These are phyloP conservation scores for Bacterosira constricta DNA, from an alignment of 108 stramenopile species.

Conservation along the genomic window DNA sequence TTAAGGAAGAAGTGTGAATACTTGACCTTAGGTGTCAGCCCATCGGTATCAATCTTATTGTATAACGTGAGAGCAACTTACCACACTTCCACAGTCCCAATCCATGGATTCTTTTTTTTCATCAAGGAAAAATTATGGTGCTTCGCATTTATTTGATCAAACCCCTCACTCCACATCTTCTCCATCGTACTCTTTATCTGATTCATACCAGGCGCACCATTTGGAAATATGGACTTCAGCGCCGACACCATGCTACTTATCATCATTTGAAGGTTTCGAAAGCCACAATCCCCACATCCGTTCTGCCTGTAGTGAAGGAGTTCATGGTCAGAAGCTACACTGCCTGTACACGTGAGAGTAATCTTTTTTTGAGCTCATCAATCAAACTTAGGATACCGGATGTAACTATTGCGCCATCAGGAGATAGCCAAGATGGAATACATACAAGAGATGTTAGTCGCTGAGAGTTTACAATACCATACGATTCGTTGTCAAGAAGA, in stretches of 20 bases:
- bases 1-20: too few relatives aligned
- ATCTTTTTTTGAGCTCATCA: background rate
- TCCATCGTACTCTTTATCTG: constrained; percentile 64
- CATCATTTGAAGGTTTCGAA: constrained; percentile 83
- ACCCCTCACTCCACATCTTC: constrained; percentile 68
- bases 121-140: constrained; percentile 60
- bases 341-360: constrained; percentile 1
- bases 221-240: constrained; percentile 34
- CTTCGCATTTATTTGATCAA: constrained; percentile 65
- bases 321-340: constrained; percentile 7
- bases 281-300: constrained; percentile 84
- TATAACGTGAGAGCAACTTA: too few relatives aligned
- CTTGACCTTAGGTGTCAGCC: too few relatives aligned
- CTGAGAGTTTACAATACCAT: too few relatives aligned
- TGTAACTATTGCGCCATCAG: constrained; percentile 25
- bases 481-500: too few relatives aligned
- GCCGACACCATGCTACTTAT: constrained; percentile 58
- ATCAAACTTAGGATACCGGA: constrained; percentile 5
- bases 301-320: constrained; percentile 54
- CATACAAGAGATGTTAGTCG: too few relatives aligned
- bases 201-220: constrained; percentile 54
- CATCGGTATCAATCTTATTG: too few relatives aligned
- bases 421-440: too few relatives aligned
- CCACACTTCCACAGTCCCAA: constrained; percentile 84
- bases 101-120: constrained; percentile 32